Base-by-base conservation (phyloP, 176 grass and related monocot species). In the Otatea glauca region DNA sequence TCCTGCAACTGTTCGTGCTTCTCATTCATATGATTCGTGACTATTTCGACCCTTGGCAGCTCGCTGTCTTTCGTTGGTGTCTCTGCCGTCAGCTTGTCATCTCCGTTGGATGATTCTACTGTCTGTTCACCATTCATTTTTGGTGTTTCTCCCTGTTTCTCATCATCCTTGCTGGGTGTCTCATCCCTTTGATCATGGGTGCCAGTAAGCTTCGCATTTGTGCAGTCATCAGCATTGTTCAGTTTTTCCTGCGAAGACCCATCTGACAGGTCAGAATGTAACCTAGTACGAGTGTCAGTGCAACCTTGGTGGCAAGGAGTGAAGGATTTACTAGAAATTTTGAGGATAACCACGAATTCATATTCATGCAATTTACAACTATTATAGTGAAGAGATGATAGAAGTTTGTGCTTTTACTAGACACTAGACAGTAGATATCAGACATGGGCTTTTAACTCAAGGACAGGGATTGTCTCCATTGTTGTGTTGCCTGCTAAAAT, bases 231-330 rank as follows among this genome's bases (percentile, higher is more conserved):
- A 58, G 70, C 66, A 70, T 58, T 78, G 77, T 66, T 91, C 58
- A 81, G 86, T 21, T 95, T 95, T 70, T 81, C 85, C 85, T 90
- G 87, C 49, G 62, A 76, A 74, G 34, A 79, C 7, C 23, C 32
- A 87, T 35, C 35, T 48, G 23, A 18, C 24, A 78, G 47, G n/a
- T 76, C 35, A 84, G n/a, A 27, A 5, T 25, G 15, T 51, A 81
- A 68, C 35, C 7, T n/a, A 21, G 50, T 58, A 37, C 10, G 35
- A 50, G 25, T n/a, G 43, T 81, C 13, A 21, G 45, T 81, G 50
- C 34, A 55, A 20, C n/a, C 50, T 70, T 7, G 13, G 65, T 42
- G 53, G 50, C 65, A 58, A 43, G 9, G 15, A 43, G 70, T 70
- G 78, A 49, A 56, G 32, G 21, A 69, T 25, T 68, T 66, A 12